phyloP scores from a whole-genome alignment of 2,329 filamentous ascomycete genomes.

The Neobulgaria alba region DNA sequence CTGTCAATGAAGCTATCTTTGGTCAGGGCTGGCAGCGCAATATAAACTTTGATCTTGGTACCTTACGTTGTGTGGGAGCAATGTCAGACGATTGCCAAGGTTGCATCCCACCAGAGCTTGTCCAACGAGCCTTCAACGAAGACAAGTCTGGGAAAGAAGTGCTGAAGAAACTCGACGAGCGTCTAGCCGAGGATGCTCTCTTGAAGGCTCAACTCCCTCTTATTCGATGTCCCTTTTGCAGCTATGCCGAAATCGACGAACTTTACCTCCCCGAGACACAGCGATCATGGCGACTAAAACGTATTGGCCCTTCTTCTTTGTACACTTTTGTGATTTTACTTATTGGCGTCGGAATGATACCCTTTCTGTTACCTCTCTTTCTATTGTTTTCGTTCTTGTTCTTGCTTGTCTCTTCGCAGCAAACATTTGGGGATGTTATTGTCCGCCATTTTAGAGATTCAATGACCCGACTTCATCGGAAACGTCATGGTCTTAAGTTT shows the following conservation, averaged over 20 bases:
- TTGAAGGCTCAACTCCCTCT: slow-evolving; percentile 66
- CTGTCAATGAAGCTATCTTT: slow-evolving; percentile 80
- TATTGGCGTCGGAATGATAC: slow-evolving; percentile 44
- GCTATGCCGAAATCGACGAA: slow-evolving; percentile 82
- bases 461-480: slow-evolving; percentile 58
- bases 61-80: slow-evolving; percentile 76
- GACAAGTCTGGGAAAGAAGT: slow-evolving; percentile 64
- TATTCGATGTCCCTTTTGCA: slow-evolving; percentile 81
- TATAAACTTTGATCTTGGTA: slow-evolving; percentile 63
- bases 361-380: slow-evolving; percentile 46
- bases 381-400: slow-evolving; percentile 39
- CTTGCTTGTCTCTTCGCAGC: slow-evolving; percentile 36
- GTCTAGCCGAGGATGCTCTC: slow-evolving; percentile 68
- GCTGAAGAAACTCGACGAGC: slow-evolving; percentile 67
- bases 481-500: slow-evolving; percentile 67
- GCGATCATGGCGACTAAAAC: slow-evolving; percentile 47
- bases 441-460: slow-evolving; percentile 46
- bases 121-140: slow-evolving; percentile 63
- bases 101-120: slow-evolving; percentile 59
- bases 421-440: slow-evolving; percentile 35
- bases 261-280: slow-evolving; percentile 53
- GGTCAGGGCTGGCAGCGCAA: slow-evolving; percentile 85
- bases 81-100: slow-evolving; percentile 63
- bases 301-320: slow-evolving; percentile 33
- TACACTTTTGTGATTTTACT: slow-evolving; percentile 37